Base-by-base conservation (phyloP, 2,329 filamentous ascomycete genomes). In the Fusarium chaquense region DNA sequence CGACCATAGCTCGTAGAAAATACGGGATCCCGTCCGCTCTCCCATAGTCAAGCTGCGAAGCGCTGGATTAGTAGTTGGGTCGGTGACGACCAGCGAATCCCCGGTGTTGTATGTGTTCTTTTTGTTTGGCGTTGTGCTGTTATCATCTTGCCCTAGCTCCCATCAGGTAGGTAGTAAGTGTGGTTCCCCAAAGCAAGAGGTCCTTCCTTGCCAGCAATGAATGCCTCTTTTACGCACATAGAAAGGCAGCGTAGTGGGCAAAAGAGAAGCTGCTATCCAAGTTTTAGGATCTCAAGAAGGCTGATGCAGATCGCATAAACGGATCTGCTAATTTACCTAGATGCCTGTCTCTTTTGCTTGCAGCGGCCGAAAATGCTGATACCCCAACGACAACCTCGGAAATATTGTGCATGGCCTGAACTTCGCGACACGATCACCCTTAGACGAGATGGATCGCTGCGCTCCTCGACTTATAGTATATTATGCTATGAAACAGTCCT, bases 61-160 rank as follows among this genome's bases (percentile, higher is more conserved):
- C 61, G 64, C 65, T 62, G 65, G 65, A 68, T 64, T 68, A 68
- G 64, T 68, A 68, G 59, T 54, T 68, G 58, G 60, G 66, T 62
- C 65, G 53, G 65, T 69, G 65, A 69, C 45, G 65, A 65, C 53
- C 62, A 68, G 65, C 64, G 54, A 69, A 69, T 68, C 55, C 66
- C 66, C 40, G 44, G 62, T 69, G 65, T 69, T 69, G 56, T 62
- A 62, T 69, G 62, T 66, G 18, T 49, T 46, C 35, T 33, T 33
- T 24, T 22, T 20, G 11, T 38, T 15, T 22, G 6, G 12, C 11
- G 16, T 20, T 16, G 47, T 18, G 7, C 24, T 24, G 32, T 28
- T 16, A 30, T 49, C 10, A 10, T 16, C 22, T 28, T 18, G 11
- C 20, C 10, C 10, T 38, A 41, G 38, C 8, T 41, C 38, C 7